Conservation (phyloP, 2,329 filamentous ascomycete genomes). For the Paecilomyces sp. region DNA sequence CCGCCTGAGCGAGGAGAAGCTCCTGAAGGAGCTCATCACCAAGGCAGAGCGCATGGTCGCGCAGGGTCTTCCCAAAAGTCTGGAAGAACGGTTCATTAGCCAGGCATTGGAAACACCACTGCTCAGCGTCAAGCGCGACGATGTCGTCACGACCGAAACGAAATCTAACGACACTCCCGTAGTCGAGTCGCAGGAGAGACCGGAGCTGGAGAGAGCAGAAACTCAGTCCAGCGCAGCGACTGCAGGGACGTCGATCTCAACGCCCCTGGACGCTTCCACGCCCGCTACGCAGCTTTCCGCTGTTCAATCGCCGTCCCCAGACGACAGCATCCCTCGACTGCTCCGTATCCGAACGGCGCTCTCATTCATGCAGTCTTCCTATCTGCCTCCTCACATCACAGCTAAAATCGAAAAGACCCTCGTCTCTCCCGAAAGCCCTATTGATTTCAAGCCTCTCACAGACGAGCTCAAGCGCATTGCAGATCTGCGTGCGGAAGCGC, state of each 20-base stretch:
- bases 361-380: constrained; percentile 44
- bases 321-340: constrained; percentile 32
- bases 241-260: constrained; percentile 18
- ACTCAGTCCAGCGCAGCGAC: constrained; percentile 25
- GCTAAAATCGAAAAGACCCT: constrained; percentile 32
- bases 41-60: constrained; percentile 68
- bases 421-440: constrained; percentile 28
- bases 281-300: constrained; percentile 29
- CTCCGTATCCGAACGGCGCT: constrained; percentile 44
- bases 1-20: constrained; percentile 65
- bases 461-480: constrained; percentile 61
- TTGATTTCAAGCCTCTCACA: constrained; percentile 66
- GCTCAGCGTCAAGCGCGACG: constrained; percentile 57
- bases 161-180: constrained; percentile 17
- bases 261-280: constrained; percentile 27
- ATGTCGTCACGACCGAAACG: constrained; percentile 23
- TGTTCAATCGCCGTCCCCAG: constrained; percentile 18
- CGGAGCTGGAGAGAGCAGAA: constrained; percentile 22
- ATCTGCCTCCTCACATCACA: constrained; percentile 35
- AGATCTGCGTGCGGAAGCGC: constrained; percentile 62
- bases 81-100: constrained; percentile 79
- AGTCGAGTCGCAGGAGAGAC: constrained; percentile 17
- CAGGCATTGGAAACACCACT: constrained; percentile 71
- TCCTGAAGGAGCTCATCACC: constrained; percentile 55
- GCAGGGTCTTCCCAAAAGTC: constrained; percentile 62